Evolutionary conservation across 495 filamentous ascomycete genomes (phyloP).

Genomic region (Aspergillus homomorphus): DNA sequence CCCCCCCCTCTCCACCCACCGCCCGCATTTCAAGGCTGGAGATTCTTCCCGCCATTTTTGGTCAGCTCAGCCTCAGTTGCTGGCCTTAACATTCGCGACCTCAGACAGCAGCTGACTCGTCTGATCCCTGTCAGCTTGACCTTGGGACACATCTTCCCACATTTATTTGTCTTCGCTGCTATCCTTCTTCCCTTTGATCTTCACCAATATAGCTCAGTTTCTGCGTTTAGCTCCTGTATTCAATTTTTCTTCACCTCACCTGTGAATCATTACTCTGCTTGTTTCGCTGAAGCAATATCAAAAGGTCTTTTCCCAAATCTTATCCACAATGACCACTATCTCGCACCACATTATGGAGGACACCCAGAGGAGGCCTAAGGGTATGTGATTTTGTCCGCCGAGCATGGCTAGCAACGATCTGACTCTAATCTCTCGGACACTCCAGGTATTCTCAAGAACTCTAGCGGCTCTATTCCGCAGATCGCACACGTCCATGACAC

Average conservation of each 20-base stretch:
- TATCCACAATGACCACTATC: not conserved
- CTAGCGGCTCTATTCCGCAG: conserved; percentile 51
- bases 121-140: conserved; percentile 1
- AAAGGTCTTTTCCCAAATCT: not conserved
- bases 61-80: conserved; percentile 15
- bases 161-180: conserved; percentile 2
- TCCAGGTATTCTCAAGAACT: conserved; percentile 95
- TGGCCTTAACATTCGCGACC: conserved; percentile 7
- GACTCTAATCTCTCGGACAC: no score
- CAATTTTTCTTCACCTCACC: no score
- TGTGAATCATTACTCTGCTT: no score
- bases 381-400: conserved; percentile 41
- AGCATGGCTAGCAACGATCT: not conserved
- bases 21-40: no score
- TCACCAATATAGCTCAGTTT: not conserved
- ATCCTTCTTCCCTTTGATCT: not conserved
- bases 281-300: no score
- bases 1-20: not conserved
- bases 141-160: conserved; percentile 1
- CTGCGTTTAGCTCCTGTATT: no score
- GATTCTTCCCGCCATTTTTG: not conserved
- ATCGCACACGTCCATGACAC: conserved; percentile 24
- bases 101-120: conserved; percentile 9
- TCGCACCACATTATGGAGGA: conserved; percentile 31
- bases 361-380: conserved; percentile 67